Evolutionary conservation across 2,329 filamentous ascomycete species (phyloP), one percentile per base, ranked within the genome.

Genomic region (Curvularia verruculosa): DNA sequence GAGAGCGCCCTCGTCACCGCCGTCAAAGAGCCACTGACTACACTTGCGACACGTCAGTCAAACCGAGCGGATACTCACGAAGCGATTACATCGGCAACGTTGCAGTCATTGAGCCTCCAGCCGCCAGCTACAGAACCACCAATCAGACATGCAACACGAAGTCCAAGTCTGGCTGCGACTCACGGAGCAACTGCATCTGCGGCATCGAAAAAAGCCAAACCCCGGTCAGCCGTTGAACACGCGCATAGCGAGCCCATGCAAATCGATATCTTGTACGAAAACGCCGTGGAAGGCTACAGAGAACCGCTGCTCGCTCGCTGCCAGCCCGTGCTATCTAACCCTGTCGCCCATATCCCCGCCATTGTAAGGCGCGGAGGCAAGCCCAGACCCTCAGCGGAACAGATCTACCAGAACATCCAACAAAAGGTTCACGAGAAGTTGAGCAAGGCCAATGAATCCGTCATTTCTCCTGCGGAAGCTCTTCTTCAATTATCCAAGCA

Each of bases 301-400:
- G 54, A 65, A 43, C 67, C 63, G 23, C 34, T 68, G 19, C 55
- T 70, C 2, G 36, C 46, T 24, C 59, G 65, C 13, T 43, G 45
- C 2, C 24, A 56, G 24, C 57, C 63, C 8, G 45, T 63, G 29
- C 18, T 59, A 28, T 52, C 31, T 3, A 60, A 59, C 40, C 58
- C 60, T 9, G 45, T 46, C 15, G 58, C 56, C 7, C 24, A 28
- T 9, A 61, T 68, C 9, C 60, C 62, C 6, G 47, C 44, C 1
- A 57, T 44, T 6, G 40, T 67, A 3, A 46, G 41, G 37, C 53
- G 56, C 6, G 49, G 50, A 36, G 58, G 48, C 19, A 36, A 36
- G 41, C 36, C 53, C 23, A 50, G 56, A 3, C 54, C 53, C 13
- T 40, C 51, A 18, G 40, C 40, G 9, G 41, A 49, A 3, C 29